Evolutionary conservation across 371 early-diverging fungal species (phyloP).

Genomic region (Circinella umbellata): DNA sequence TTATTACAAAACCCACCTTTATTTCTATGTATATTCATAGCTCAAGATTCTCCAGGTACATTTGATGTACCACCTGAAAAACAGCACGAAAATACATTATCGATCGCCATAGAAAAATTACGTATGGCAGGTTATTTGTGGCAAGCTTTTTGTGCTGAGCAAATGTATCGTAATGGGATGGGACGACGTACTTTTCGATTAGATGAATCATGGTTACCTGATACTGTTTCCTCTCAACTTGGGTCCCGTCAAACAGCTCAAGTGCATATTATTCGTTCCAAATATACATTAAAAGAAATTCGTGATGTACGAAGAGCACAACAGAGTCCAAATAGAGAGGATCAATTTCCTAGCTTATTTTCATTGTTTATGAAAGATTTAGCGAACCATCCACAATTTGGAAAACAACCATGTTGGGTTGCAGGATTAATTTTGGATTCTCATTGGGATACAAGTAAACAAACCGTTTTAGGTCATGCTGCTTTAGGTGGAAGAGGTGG

Average conservation of each 20-base stretch:
- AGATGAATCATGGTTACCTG: constrained; percentile 59
- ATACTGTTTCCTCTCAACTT: constrained; percentile 46
- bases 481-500: constrained; percentile 64
- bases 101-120: constrained; percentile 57
- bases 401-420: constrained; percentile 36
- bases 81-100: constrained; percentile 48
- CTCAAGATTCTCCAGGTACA: constrained; percentile 56
- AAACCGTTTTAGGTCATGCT: constrained; percentile 64
- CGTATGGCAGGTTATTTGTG: constrained; percentile 72
- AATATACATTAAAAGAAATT: constrained; percentile 55
- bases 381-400: constrained; percentile 43
- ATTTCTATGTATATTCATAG: constrained; percentile 61
- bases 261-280: constrained; percentile 60
- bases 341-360: constrained; percentile 45
- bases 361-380: constrained; percentile 53
- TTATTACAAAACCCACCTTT: constrained; percentile 62
- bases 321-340: constrained; percentile 50
- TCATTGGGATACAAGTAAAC: constrained; percentile 57
- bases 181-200: constrained; percentile 70
- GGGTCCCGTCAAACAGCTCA: constrained; percentile 54
- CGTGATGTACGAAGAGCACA: constrained; percentile 63
- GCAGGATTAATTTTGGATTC: constrained; percentile 64
- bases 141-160: constrained; percentile 77
- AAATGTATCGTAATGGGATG: constrained; percentile 63
- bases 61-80: constrained; percentile 69